Evolutionary conservation across 768 basidiomycete species (phyloP).

Genomic region (Mrakia frigida): DNA sequence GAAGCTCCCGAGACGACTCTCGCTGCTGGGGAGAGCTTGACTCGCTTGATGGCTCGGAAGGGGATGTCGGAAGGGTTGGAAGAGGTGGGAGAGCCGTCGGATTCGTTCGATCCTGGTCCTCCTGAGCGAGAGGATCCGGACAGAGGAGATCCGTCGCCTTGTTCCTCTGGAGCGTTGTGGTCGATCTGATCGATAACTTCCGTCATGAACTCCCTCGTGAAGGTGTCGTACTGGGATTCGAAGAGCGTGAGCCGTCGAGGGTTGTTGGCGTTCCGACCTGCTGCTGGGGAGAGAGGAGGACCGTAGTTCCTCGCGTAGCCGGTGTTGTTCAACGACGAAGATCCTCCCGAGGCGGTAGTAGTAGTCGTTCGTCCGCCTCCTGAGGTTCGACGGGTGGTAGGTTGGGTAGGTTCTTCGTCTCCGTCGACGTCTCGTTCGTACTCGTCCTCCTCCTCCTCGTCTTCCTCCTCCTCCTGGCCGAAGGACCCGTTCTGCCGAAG

Average conservation of each 20-base stretch:
- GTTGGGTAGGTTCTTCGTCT: conserved; percentile 11
- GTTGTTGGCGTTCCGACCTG: not conserved
- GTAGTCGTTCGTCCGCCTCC: not conserved
- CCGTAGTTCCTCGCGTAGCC: conserved; percentile 9
- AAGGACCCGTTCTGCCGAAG: not conserved
- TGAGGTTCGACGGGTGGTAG: not conserved
- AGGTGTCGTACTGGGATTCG: conserved; percentile 92
- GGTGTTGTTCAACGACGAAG: not conserved
- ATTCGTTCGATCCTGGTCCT: no score
- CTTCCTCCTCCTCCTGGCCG: conserved; percentile 17
- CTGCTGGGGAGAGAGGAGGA: not conserved
- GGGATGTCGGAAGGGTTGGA: conserved; percentile 9
- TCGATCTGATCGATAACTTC: conserved; percentile 93
- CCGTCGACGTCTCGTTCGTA: conserved; percentile 18
- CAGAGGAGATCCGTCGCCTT: conserved; percentile 16
- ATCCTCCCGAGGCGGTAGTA: not conserved
- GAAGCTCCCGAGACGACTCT: conserved; percentile 57
- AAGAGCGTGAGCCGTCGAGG: conserved; percentile 53
- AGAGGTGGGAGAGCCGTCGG: not conserved
- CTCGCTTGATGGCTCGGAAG: conserved; percentile 52
- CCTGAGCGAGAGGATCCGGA: conserved; percentile 15
- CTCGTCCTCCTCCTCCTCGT: conserved; percentile 18
- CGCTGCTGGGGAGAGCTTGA: conserved; percentile 61
- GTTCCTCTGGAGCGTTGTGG: conserved; percentile 8
- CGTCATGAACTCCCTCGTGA: conserved; percentile 87